Evolutionary conservation across 2,329 filamentous ascomycete species (phyloP).

Genomic region (Aspergillus novofumigatus): DNA sequence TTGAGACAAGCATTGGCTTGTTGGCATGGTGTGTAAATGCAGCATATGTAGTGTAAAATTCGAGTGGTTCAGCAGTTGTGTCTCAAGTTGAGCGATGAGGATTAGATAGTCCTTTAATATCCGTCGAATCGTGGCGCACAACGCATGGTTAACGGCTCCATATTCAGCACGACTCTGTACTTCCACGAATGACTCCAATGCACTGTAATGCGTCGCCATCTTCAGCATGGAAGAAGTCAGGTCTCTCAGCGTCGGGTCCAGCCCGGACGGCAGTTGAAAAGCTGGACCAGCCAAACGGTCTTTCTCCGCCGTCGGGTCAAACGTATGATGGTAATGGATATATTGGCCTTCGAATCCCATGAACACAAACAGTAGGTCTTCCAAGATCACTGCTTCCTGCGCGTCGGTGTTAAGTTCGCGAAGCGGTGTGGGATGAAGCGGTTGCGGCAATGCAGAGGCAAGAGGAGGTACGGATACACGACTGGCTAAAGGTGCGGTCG

Average conservation of each 20-base stretch:
- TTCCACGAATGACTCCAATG: constrained; percentile 88
- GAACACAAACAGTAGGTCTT: constrained; percentile 89
- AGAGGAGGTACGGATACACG: constrained; percentile 60
- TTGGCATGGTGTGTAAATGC: constrained; percentile 85
- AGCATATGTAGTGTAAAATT: constrained; percentile 90
- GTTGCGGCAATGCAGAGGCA: constrained; percentile 63
- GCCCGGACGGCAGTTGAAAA: constrained; percentile 73
- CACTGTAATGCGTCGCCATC: constrained; percentile 90
- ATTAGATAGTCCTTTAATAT: constrained; percentile 90
- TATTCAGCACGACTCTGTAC: constrained; percentile 91
- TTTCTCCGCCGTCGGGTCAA: constrained; percentile 79
- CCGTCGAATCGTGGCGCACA: constrained; percentile 92
- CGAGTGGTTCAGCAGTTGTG: constrained; percentile 82
- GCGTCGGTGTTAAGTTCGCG: constrained; percentile 69
- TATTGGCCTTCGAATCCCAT: constrained; percentile 99
- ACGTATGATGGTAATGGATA: constrained; percentile 77
- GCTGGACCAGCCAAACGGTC: constrained; percentile 77
- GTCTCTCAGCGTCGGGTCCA: constrained; percentile 89
- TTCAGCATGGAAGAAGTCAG: constrained; percentile 83
- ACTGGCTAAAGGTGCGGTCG: constrained; percentile 67
- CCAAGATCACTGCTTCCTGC: constrained; percentile 82
- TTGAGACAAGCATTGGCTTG: constrained; percentile 85
- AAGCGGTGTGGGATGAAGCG: constrained; percentile 65
- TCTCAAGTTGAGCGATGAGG: constrained; percentile 88
- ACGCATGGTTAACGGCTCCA: constrained; percentile 88